Conservation (phyloP, 1,284 basidiomycete species). For the Ceratorhiza oryzae-sativae region DNA sequence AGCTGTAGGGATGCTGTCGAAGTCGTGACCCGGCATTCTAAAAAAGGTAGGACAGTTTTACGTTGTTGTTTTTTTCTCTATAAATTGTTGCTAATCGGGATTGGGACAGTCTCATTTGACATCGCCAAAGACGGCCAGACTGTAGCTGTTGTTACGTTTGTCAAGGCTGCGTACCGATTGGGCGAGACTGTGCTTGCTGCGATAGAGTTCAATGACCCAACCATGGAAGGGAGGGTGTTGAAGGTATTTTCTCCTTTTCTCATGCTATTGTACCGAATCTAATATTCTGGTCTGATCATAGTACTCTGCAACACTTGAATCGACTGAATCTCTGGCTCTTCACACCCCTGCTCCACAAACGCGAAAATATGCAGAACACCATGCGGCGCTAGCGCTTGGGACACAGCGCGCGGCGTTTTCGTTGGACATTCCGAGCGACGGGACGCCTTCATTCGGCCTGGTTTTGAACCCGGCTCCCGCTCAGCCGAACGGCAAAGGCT, state of each 20-base stretch:
- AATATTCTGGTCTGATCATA: conserved; percentile 48
- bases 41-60: conserved; percentile 85
- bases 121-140: conserved; percentile 88
- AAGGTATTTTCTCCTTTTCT: conserved; percentile 60
- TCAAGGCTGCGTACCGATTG: conserved; percentile 86
- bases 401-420: conserved; percentile 80
- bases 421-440: conserved; percentile 88
- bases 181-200: conserved; percentile 90
- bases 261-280: conserved; percentile 19
- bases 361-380: conserved; percentile 81
- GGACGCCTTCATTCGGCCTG: conserved; percentile 76
- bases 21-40: conserved; percentile 84
- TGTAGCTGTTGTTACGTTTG: conserved; percentile 88
- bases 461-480: conserved; percentile 44
- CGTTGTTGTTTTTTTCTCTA: too few species aligned
- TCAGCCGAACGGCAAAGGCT: conserved; percentile 51
- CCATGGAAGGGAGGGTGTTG: conserved; percentile 67
- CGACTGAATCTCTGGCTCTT: conserved; percentile 79
- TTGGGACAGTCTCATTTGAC: conserved; percentile 83
- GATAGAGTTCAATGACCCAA: conserved; percentile 78
- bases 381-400: conserved; percentile 73
- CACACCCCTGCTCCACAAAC: conserved; percentile 55
- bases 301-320: conserved; percentile 85
- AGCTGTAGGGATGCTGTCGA: conserved; percentile 91
- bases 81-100: too few species aligned